These are phyloP conservation scores for Phialophora macrospora DNA, from an alignment of 2,329 filamentous ascomycete species.

Conservation along the genomic window DNA sequence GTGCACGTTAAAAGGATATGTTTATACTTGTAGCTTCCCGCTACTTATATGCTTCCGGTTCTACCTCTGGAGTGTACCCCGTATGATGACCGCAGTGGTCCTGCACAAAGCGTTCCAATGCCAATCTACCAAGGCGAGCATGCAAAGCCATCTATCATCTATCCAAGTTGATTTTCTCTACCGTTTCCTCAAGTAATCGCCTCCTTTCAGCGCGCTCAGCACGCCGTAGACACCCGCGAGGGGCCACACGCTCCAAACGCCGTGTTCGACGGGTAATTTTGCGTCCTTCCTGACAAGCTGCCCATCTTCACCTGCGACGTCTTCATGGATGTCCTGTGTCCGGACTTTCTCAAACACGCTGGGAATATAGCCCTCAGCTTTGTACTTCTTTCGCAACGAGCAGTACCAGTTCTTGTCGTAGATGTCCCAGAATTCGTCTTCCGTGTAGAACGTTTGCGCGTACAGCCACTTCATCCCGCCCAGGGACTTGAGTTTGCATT, in stretches of 20 bases:
- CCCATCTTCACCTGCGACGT: conserved; percentile 42
- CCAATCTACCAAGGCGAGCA: neutral
- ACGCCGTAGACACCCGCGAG: conserved; percentile 37
- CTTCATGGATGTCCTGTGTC: conserved; percentile 23
- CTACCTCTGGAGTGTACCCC: neutral
- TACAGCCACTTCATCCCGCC: conserved; percentile 87
- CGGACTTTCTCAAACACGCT: conserved; percentile 48
- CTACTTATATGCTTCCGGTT: neutral
- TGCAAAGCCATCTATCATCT: conserved; percentile 4
- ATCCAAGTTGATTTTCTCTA: conserved; percentile 37
- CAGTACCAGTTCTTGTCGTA: conserved; percentile 50
- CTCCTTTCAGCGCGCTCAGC: conserved; percentile 35
- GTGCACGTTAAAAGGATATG: neutral
- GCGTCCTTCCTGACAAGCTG: conserved; percentile 4
- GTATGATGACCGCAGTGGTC: neutral
- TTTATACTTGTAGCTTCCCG: neutral
- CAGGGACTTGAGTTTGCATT: conserved; percentile 69
- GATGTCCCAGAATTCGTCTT: conserved; percentile 55
- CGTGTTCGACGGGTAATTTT: conserved; percentile 29
- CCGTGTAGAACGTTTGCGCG: conserved; percentile 81
- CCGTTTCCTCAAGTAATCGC: conserved; percentile 37
- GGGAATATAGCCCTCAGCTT: conserved; percentile 43
- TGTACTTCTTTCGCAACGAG: conserved; percentile 47
- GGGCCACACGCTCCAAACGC: conserved; percentile 37
- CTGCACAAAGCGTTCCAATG: neutral